A percentile compares a stretch with the other conserved stretches of the same genome.
Evolutionary conservation across 1,139 yeast genomes (phyloP).

Genomic region (Pichia kudriavzevii): DNA sequence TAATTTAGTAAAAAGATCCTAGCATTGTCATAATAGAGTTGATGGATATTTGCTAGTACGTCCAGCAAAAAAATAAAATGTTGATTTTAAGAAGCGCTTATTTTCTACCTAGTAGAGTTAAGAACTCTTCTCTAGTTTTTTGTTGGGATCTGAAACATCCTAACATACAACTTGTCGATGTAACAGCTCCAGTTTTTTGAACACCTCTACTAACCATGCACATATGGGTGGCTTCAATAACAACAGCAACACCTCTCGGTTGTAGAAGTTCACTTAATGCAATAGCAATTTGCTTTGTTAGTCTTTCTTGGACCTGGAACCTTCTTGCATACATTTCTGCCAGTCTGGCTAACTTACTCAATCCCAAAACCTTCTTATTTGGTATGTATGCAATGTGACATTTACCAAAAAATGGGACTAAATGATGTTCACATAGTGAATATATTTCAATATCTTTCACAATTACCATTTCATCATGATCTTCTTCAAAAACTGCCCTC

Average conservation of each 20-base stretch:
- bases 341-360: slow-evolving; percentile 84
- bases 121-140: slow-evolving; percentile 92
- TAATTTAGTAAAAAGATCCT: too few relatives aligned
- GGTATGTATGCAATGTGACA: slow-evolving; percentile 97
- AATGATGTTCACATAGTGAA: slow-evolving; percentile 93
- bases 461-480: slow-evolving; percentile 98
- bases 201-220: slow-evolving; percentile 99
- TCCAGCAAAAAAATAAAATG: background rate
- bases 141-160: slow-evolving; percentile 92
- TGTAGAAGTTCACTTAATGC: slow-evolving; percentile 83
- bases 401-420: slow-evolving; percentile 95
- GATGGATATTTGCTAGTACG: too few relatives aligned
- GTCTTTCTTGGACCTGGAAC: slow-evolving; percentile 92
- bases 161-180: slow-evolving; percentile 94
- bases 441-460: slow-evolving; percentile 90
- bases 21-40: too few relatives aligned
- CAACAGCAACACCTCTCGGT: slow-evolving; percentile 97
- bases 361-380: slow-evolving; percentile 86
- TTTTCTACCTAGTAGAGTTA: slow-evolving; percentile 65
- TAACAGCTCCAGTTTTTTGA: slow-evolving; percentile 88
- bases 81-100: slow-evolving; percentile 11
- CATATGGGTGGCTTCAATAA: slow-evolving; percentile 97
- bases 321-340: slow-evolving; percentile 97
- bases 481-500: slow-evolving; percentile 93
- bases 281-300: slow-evolving; percentile 96